Conservation (phyloP, 2,329 filamentous ascomycete genomes). For the Leptographium wingfieldii region DNA sequence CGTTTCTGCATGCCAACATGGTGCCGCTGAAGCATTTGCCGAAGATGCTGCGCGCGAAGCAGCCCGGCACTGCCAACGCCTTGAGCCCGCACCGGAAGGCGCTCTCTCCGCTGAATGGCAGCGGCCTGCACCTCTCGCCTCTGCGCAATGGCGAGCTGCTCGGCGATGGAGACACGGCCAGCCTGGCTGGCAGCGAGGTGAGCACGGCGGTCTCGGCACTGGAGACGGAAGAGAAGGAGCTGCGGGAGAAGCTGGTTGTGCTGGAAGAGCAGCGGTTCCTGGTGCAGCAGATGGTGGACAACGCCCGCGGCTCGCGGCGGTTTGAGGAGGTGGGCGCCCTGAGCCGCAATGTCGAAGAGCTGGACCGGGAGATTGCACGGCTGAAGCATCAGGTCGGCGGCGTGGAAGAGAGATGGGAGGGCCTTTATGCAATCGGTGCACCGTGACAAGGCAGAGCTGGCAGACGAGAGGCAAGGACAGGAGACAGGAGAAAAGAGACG, state of each 20-base stretch:
- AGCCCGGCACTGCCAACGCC: slow-evolving; percentile 8
- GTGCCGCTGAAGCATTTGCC: slow-evolving; percentile 69
- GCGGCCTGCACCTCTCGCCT: slow-evolving; percentile 19
- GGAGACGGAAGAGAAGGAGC: slow-evolving; percentile 71
- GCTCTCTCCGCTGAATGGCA: slow-evolving; percentile 15
- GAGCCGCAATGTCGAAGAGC: slow-evolving; percentile 67
- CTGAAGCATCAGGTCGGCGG: slow-evolving; percentile 52
- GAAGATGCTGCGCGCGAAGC: slow-evolving; percentile 42
- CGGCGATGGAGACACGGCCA: slow-evolving; percentile 33
- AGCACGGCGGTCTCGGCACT: slow-evolving; percentile 45
- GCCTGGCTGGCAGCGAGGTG: slow-evolving; percentile 33
- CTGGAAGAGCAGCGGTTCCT: slow-evolving; percentile 87
- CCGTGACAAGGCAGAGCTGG: not conserved
- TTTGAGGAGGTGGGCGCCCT: slow-evolving; percentile 81
- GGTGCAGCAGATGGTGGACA: slow-evolving; percentile 72
- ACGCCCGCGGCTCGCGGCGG: slow-evolving; percentile 60
- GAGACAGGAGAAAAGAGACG: not conserved
- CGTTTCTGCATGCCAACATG: slow-evolving; percentile 83
- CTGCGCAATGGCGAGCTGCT: slow-evolving; percentile 34
- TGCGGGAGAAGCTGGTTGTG: slow-evolving; percentile 68
- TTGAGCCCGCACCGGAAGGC: slow-evolving; percentile 16
- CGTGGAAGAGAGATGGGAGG: slow-evolving; percentile 49
- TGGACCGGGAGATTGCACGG: slow-evolving; percentile 63
- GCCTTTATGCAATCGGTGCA: slow-evolving; percentile 27
- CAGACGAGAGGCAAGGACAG: no score